Percentiles rank a stretch among this genome's conserved stretches.
phyloP scores from a whole-genome alignment of 352 stramenopile genomes.

The Pythium coloratum region DNA sequence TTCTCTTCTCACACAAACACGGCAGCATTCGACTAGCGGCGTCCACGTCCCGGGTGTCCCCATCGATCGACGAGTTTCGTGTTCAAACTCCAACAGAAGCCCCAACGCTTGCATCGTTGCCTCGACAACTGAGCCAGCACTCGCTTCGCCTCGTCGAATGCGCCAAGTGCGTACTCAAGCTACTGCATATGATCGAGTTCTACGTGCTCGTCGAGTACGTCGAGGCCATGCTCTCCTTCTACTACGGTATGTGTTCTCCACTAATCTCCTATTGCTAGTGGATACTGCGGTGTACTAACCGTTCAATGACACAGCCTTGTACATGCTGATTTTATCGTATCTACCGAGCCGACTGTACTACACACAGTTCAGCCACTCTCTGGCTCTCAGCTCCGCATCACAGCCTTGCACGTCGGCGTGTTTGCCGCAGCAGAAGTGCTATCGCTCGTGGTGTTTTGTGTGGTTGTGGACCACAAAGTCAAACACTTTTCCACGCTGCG shows the following conservation, averaged over 20 bases:
- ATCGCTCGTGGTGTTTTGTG: not conserved
- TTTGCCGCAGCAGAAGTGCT: not conserved
- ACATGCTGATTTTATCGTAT: not conserved
- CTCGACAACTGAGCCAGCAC: not conserved
- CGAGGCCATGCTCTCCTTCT: not conserved
- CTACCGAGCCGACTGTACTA: not conserved
- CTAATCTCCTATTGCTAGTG: no score
- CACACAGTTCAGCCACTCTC: not conserved
- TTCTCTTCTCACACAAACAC: no score
- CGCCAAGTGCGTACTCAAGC: not conserved
- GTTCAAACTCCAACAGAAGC: no score
- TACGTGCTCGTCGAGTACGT: conserved; percentile 1
- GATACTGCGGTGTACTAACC: no score
- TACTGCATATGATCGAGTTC: not conserved
- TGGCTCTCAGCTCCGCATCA: not conserved
- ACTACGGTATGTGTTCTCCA: not conserved
- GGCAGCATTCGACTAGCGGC: no score
- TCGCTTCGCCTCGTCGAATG: not conserved
- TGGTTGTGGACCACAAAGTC: not conserved
- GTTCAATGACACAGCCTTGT: no score
- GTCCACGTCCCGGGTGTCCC: not conserved
- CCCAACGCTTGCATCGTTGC: no score
- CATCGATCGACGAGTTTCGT: not conserved
- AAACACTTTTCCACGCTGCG: not conserved
- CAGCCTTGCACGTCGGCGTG: not conserved